These are phyloP conservation scores for Penicillium hordei DNA, from an alignment of 2,329 filamentous ascomycete genomes.

Conservation along the genomic window DNA sequence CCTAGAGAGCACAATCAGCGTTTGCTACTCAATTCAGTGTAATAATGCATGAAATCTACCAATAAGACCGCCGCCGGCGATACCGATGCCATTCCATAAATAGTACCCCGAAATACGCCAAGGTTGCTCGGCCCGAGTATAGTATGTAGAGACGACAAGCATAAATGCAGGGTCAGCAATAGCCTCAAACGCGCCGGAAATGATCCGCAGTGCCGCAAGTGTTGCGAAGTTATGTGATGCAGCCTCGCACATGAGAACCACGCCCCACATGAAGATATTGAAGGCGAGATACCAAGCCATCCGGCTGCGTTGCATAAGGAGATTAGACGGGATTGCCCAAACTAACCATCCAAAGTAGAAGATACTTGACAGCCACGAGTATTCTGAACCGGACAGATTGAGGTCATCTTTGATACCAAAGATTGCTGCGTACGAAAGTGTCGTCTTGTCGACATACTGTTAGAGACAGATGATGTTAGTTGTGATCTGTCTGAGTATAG, in stretches of 20 bases:
- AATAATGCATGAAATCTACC: neutral
- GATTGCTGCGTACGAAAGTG: neutral
- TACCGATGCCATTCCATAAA: slow-evolving; percentile 9
- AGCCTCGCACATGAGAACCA: slow-evolving; percentile 41
- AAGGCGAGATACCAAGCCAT: slow-evolving; percentile 43
- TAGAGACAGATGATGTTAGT: neutral
- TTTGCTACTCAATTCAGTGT: neutral
- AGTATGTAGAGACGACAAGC: slow-evolving; percentile 44
- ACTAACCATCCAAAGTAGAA: slow-evolving; percentile 45
- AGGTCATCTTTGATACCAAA: neutral
- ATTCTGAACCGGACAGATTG: slow-evolving; percentile 36
- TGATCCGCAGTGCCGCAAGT: neutral
- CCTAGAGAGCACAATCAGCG: neutral
- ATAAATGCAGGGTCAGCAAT: slow-evolving; percentile 55
- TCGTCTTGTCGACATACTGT: neutral
- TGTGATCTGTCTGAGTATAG: neutral
- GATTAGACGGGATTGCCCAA: slow-evolving; percentile 15
- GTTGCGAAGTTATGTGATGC: slow-evolving; percentile 49
- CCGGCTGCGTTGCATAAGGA: neutral
- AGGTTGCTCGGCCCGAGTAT: slow-evolving; percentile 25
- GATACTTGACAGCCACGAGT: slow-evolving; percentile 41
- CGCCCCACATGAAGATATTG: slow-evolving; percentile 40
- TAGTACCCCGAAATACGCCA: slow-evolving; percentile 31
- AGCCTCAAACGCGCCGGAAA: neutral
- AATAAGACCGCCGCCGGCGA: neutral